A percentile compares a stretch with the other conserved stretches of the same genome.
Conservation (phyloP, 1,284 basidiomycete species). For the Golubevia sp. region DNA sequence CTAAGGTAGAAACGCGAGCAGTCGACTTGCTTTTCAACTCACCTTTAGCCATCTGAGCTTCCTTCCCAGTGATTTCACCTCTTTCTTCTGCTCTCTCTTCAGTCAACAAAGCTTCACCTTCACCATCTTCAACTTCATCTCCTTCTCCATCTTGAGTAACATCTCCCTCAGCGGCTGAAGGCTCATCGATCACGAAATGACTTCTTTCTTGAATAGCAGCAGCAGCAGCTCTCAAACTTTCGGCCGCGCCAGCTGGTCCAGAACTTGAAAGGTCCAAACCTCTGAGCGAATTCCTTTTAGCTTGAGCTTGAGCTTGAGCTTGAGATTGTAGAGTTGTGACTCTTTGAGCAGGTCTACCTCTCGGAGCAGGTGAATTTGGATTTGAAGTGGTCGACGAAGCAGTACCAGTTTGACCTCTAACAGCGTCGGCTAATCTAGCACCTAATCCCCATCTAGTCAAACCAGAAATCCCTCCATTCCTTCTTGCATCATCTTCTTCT, state of each 20-base stretch:
- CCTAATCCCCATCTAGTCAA: background rate
- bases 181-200: conserved; percentile 48
- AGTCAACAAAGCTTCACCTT: conserved; percentile 18
- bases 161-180: conserved; percentile 13
- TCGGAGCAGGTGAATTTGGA: background rate
- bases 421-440: background rate
- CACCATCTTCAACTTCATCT: conserved; percentile 16
- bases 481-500: background rate
- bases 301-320: background rate
- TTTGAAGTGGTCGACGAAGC: background rate
- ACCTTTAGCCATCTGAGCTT: conserved; percentile 26
- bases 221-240: conserved; percentile 36
- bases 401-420: background rate
- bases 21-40: too few species aligned
- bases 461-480: background rate
- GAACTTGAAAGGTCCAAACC: conserved; percentile 32
- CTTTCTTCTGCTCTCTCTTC: conserved; percentile 12
- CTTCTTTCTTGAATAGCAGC: conserved; percentile 40
- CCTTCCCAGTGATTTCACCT: conserved; percentile 23
- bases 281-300: conserved; percentile 23
- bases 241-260: conserved; percentile 38
- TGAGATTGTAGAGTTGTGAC: background rate
- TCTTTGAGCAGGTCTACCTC: background rate
- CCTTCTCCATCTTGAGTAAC: conserved; percentile 25
- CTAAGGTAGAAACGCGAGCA: too few species aligned